Percentiles rank a stretch among this genome's conserved stretches.
Conservation (phyloP, 2,329 filamentous ascomycete genomes). For the Xylariaceae sp. region DNA sequence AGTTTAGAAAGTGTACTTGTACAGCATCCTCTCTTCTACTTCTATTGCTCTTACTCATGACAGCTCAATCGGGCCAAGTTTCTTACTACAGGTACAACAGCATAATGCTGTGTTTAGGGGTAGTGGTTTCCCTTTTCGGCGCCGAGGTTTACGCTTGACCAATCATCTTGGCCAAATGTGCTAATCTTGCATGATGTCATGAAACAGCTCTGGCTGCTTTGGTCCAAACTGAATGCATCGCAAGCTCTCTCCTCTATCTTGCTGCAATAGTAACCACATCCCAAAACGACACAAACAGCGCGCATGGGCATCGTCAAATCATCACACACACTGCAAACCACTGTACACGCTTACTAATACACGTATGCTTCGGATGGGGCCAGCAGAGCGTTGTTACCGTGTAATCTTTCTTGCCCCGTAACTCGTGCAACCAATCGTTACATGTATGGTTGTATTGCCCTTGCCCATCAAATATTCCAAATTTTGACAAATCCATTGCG, state of each 20-base stretch:
- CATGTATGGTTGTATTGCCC: neutral
- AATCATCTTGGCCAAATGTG: constrained; percentile 1
- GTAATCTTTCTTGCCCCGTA: constrained; percentile 6
- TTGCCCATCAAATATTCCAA: constrained; percentile 17
- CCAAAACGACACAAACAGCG: neutral
- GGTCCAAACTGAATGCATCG: neutral
- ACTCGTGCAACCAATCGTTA: neutral
- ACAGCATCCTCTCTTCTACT: too few relatives aligned
- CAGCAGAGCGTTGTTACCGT: constrained; percentile 8
- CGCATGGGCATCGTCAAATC: too few relatives aligned
- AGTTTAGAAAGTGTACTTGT: too few relatives aligned
- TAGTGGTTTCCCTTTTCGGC: constrained; percentile 1
- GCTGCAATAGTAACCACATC: constrained; percentile 1
- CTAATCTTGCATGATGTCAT: constrained; percentile 15
- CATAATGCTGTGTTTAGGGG: neutral
- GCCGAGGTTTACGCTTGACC: constrained; percentile 1
- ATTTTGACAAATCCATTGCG: constrained; percentile 18
- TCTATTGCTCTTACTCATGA: neutral
- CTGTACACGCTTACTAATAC: neutral
- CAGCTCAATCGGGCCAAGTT: too few relatives aligned
- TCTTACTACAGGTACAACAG: neutral
- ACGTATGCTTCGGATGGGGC: neutral
- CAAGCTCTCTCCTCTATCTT: neutral
- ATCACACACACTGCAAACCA: neutral
- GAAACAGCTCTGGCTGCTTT: constrained; percentile 2